phyloP scores from a whole-genome alignment of 2,329 filamentous ascomycete genomes.

The Colletotrichum magnum region DNA sequence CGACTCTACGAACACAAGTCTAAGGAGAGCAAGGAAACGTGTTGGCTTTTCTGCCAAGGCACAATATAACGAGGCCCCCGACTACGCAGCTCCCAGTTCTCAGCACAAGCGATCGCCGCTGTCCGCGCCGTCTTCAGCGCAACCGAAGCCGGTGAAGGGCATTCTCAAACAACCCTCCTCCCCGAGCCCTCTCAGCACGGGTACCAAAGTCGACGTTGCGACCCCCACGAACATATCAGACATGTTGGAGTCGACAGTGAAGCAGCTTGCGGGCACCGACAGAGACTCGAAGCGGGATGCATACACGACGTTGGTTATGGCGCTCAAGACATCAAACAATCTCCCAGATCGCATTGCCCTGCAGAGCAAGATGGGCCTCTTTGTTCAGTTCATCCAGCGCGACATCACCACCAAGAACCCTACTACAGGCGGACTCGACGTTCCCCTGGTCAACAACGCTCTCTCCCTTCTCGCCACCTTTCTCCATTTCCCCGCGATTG shows the following conservation, averaged over 20 bases:
- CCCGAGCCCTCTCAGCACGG: conserved; percentile 60
- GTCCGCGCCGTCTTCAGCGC: conserved; percentile 55
- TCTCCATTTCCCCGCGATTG: conserved; percentile 80
- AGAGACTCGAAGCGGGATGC: conserved; percentile 84
- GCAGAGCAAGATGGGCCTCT: conserved; percentile 80
- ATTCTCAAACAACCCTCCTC: conserved; percentile 83
- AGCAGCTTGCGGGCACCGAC: conserved; percentile 83
- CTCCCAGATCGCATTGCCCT: conserved; percentile 82
- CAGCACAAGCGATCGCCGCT: conserved; percentile 56
- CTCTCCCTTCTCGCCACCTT: conserved; percentile 84
- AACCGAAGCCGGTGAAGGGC: conserved; percentile 67
- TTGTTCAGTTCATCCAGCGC: conserved; percentile 86
- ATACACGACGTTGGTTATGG: conserved; percentile 83
- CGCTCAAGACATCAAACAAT: conserved; percentile 85
- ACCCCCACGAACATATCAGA: conserved; percentile 73
- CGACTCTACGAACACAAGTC: conserved; percentile 58
- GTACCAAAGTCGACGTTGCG: conserved; percentile 51
- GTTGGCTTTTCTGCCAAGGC: conserved; percentile 71
- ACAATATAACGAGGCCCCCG: conserved; percentile 69
- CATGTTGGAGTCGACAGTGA: conserved; percentile 88
- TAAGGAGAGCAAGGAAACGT: conserved; percentile 63
- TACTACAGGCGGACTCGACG: conserved; percentile 69
- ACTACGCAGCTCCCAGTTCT: conserved; percentile 57
- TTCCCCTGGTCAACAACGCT: conserved; percentile 81
- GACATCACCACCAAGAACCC: conserved; percentile 78